Base-by-base conservation (phyloP, 352 stramenopile species). In the Thalassiosira gravida region DNA sequence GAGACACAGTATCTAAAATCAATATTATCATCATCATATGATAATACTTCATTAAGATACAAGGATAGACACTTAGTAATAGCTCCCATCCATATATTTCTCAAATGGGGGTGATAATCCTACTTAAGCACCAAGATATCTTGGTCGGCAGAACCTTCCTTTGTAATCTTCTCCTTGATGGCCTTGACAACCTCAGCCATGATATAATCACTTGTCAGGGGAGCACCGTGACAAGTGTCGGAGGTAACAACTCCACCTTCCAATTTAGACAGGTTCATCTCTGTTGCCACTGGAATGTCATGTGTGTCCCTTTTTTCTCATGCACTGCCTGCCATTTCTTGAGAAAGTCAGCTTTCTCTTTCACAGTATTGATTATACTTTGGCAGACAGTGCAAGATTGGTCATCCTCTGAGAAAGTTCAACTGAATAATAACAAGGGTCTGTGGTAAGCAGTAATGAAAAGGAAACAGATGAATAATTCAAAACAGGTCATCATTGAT, bases 11-110 rank as follows among this genome's bases (percentile, higher is more conserved):
- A 35, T 9, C 32, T 39, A 39, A 27, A 22, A 67, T 74, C 66
- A 22, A 74, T 67, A 29, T 47, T 24, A 29, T 66, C 66, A 9
- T 67, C 24, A 24, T 66, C 22, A 16, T 53, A 7, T 3, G 42
- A 29, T 35, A 35, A n/a, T 18, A 42, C 22, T 24, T 62, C 55
- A 35, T 44, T 35, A 3, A 67, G 29, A 29, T 52, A 61, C 7
- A 8, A 9, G 22, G 18, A 47, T 3, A 74, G 50, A 14, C 52
- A 16, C 52, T 74, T 66, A 37, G 66, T 66, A n/a, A 74, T 9
- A 20, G 39, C 37, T 47, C 65, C 50, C 49, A 74, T 55, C 65
- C 65, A 74, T 8, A 65, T 32, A 74, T 74, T 74, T 25, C 65
- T 16, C n/a, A 66, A n/a, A 35, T 67, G 66, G 27, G 66, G 37